Evolutionary conservation across 2,329 filamentous ascomycete genomes (phyloP), one percentile per base, ranked within the genome.

Genomic region (Aspergillus flavus): DNA sequence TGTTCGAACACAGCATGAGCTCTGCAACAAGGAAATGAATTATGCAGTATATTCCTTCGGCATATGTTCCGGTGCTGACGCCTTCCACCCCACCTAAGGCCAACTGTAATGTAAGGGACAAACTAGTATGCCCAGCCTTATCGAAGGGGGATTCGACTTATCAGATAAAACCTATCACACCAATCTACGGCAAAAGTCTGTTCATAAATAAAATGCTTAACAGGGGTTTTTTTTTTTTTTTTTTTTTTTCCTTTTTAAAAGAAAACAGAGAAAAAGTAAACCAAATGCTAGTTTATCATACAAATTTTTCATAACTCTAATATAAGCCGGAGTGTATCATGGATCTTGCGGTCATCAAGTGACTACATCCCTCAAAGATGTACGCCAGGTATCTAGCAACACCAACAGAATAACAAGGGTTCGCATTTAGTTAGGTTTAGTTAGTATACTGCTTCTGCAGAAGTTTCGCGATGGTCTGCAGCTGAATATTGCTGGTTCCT

Each of bases 401-500:
- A 52, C 9, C 28, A 32, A 52, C 14, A 52, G 19, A 34, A n/a
- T 26, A 48, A 16, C 23, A 23, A 12, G 10, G 19, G 4, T 46
- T 23, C 21, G 19, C 2, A 52, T 32, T 11, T 32, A 32, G 10
- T 32, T 19, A 52, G n/a, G 11, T 52, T n/a, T 52, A 52, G 14
- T 52, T 19, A 23, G 88, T 90, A 73, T 91, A 92, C 74, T 87
- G 81, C 80, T 87, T 89, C 80, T 91, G 89, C 76, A 91, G 75
- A 68, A 88, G 73, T 81, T 89, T 90, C 34, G 87, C 89, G 78
- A 92, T 91, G 4, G 89, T 92, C 72, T 85, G 86, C 71, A 91
- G 74, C 76, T 90, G 88, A 68, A 90, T 90, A 71, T 90, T 90
- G 76, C 83, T 85, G 59, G 83, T 85, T 39, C 95, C 95, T 83